Conservation (phyloP, 352 stramenopile species). For the Blastocystis hominis region DNA sequence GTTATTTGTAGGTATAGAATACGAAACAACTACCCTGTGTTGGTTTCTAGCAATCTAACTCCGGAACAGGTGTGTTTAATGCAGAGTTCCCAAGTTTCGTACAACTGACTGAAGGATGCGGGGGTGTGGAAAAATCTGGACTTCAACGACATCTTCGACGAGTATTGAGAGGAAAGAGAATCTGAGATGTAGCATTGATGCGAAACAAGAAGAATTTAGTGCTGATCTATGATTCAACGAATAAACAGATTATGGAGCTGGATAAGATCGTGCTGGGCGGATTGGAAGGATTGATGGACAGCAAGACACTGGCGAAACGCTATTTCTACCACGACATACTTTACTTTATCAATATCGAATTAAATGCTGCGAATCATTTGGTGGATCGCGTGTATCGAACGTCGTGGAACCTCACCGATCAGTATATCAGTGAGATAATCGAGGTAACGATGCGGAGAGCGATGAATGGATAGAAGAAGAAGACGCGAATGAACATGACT, state of each 20-base stretch:
- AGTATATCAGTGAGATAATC: slow-evolving; percentile 50
- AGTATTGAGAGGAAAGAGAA: too few species aligned
- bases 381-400: slow-evolving; percentile 29
- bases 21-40: neutral
- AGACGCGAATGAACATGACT: slow-evolving; percentile 28
- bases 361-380: neutral
- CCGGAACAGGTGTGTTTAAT: slow-evolving; percentile 23
- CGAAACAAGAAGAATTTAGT: slow-evolving; percentile 43
- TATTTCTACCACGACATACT: neutral
- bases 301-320: too few species aligned
- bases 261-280: neutral
- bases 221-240: slow-evolving; percentile 16
- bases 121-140: neutral
- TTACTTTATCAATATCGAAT: neutral
- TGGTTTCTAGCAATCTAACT: slow-evolving; percentile 7
- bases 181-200: neutral
- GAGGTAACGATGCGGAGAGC: neutral
- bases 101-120: neutral
- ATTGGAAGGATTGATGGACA: too few species aligned
- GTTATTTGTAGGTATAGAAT: slow-evolving; percentile 41
- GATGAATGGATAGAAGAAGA: neutral
- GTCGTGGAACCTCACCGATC: slow-evolving; percentile 30
- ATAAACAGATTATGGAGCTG: neutral
- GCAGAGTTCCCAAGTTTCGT: neutral
- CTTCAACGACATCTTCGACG: neutral